phyloP scores from a whole-genome alignment of 1,284 basidiomycete species.

The Earliella scabrosa region DNA sequence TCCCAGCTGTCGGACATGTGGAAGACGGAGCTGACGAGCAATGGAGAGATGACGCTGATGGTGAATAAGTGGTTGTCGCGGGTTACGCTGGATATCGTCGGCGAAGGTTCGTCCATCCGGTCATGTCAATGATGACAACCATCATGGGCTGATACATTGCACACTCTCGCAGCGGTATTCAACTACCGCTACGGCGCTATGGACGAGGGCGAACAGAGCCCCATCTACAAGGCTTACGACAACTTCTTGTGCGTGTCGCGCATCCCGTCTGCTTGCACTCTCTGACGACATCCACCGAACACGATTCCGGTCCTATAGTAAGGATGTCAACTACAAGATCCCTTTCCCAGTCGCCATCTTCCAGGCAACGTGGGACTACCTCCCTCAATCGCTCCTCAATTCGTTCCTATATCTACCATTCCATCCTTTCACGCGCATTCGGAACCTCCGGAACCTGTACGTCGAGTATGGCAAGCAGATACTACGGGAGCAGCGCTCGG shows the following conservation, averaged over 20 bases:
- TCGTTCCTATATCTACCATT: conserved; percentile 31
- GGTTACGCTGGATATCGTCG: conserved; percentile 35
- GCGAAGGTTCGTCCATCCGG: conserved; percentile 24
- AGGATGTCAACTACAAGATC: conserved; percentile 26
- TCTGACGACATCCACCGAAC: no score
- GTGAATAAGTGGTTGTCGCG: conserved; percentile 28
- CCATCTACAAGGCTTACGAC: conserved; percentile 28
- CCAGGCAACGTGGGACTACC: conserved; percentile 29
- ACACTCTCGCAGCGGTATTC: conserved; percentile 31
- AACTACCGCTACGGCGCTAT: conserved; percentile 18
- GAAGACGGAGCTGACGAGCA: conserved; percentile 16
- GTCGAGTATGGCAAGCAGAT: conserved; percentile 26
- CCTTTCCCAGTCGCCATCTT: conserved; percentile 25
- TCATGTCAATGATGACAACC: no score
- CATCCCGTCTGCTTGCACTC: no score
- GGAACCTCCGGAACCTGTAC: conserved; percentile 25
- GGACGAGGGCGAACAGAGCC: conserved; percentile 23
- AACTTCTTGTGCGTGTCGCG: conserved; percentile 34
- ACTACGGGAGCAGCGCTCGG: conserved; percentile 20
- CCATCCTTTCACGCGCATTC: conserved; percentile 30
- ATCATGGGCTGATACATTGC: neutral
- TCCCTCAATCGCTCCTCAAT: conserved; percentile 28
- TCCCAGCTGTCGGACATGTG: conserved; percentile 24
- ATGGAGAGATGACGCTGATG: conserved; percentile 3
- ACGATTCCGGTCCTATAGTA: neutral